Base-by-base conservation (phyloP, 805 yeast genomes). In the Lipomyces sp. region DNA sequence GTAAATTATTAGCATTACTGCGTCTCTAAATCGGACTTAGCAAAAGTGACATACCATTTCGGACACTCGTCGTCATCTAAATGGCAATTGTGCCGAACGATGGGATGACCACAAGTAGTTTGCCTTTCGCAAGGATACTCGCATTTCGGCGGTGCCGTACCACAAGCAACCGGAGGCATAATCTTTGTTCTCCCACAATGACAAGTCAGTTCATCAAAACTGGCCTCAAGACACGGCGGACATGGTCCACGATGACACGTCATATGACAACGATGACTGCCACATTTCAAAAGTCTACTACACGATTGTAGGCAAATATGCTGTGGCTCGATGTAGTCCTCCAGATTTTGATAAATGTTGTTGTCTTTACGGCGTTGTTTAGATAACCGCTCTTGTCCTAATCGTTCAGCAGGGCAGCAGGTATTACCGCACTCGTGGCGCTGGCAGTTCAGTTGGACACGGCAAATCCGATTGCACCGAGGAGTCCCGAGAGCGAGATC, bases 381-480 rank as follows among this genome's bases (percentile, higher is more conserved):
- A 3, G 48, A 32, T 3, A 70, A 11, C 0, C 91, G 78, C 50
- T 76, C 80, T 56, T 82, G 77, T 0, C 95, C 96, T 3, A 76
- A 71, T 39, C 83, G 85, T 73, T 90, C 94, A 67, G 80, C 87
- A 11, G 83, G 79, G 76, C 98, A 92, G 76, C 98, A 92, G 15
- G 80, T 77, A 11, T 80, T 82, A 18, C 81, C 76, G 76, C 97
- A 95, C 67, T 87, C 82, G 78, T 92, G 98, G 66, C 91, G 85
- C 67, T 94, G 85, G 76, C 98, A 92, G 67, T 87, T 89, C 77
- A 90, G 82, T 59, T 87, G 77, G 0, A 92, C 90, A 56, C 86
- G 84, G 77, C 97, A 93, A 74, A 87, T 88, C 59, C 87, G 86
- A 4, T 76, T 77, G 78, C 98, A 92, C 39, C 76, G 79, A 18